Evolutionary conservation across 208 protist species (phyloP).

Genomic region (Borovskyia barvae): DNA sequence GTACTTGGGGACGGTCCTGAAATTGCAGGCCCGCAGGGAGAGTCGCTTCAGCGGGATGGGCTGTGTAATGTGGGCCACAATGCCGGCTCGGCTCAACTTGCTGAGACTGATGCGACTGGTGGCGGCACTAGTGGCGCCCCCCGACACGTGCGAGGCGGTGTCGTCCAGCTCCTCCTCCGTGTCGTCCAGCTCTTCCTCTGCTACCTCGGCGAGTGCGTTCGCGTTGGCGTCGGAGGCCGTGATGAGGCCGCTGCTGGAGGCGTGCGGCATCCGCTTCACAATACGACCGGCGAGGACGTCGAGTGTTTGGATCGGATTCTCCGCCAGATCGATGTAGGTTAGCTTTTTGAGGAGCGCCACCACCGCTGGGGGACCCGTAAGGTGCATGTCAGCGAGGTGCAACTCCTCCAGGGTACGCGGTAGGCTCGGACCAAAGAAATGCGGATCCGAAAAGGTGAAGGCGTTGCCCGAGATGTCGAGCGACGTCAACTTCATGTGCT

Average conservation of each 20-base stretch:
- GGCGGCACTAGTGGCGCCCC: slow-evolving; percentile 14
- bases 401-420: slow-evolving; percentile 62
- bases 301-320: slow-evolving; percentile 82
- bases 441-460: slow-evolving; percentile 57
- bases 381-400: slow-evolving; percentile 55
- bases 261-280: slow-evolving; percentile 45
- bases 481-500: slow-evolving; percentile 39
- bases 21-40: slow-evolving; percentile 63
- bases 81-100: slow-evolving; percentile 66
- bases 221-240: slow-evolving; percentile 18
- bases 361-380: slow-evolving; percentile 70
- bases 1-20: slow-evolving; percentile 83
- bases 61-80: slow-evolving; percentile 54
- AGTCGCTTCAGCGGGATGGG: slow-evolving; percentile 69
- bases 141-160: slow-evolving; percentile 25
- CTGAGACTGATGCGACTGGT: slow-evolving; percentile 64
- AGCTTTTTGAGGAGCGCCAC: slow-evolving; percentile 58
- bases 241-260: slow-evolving; percentile 17
- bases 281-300: slow-evolving; percentile 83
- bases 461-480: slow-evolving; percentile 82
- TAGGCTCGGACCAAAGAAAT: slow-evolving; percentile 74
- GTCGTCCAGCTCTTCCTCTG: slow-evolving; percentile 13
- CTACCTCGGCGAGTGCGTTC: neutral
- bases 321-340: slow-evolving; percentile 60
- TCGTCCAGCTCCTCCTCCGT: slow-evolving; percentile 43